Conservation (phyloP, 2,329 filamentous ascomycete species). For the Claviceps humidiphila region DNA sequence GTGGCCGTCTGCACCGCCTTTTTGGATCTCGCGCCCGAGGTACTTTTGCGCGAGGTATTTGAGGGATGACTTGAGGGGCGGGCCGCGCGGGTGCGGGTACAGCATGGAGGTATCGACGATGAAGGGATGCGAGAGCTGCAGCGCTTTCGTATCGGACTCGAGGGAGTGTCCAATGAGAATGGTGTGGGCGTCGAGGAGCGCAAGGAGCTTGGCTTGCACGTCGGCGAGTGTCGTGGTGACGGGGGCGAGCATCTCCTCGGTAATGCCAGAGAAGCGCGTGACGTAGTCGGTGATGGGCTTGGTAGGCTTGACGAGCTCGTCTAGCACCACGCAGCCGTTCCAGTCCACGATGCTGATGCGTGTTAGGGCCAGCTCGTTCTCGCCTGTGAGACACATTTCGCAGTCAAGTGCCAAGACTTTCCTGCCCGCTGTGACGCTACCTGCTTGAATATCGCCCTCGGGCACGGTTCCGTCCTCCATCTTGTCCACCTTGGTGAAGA, state of each 20-base stretch:
- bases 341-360: constrained; percentile 79
- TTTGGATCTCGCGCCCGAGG: constrained; percentile 77
- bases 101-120: constrained; percentile 84
- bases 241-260: constrained; percentile 64
- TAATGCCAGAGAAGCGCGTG: constrained; percentile 87
- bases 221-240: constrained; percentile 75
- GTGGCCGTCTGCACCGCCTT: constrained; percentile 61
- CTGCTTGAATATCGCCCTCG: constrained; percentile 59
- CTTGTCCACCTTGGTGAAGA: constrained; percentile 57
- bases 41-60: constrained; percentile 85
- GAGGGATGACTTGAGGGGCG: constrained; percentile 78
- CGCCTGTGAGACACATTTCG: constrained; percentile 89
- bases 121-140: constrained; percentile 81
- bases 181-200: constrained; percentile 56
- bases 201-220: constrained; percentile 65
- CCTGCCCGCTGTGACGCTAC: constrained; percentile 72
- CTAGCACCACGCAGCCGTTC: constrained; percentile 69
- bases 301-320: constrained; percentile 83
- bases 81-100: constrained; percentile 80
- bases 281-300: constrained; percentile 87
- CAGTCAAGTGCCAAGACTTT: constrained; percentile 77
- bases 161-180: constrained; percentile 72
- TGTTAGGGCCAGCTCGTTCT: constrained; percentile 69
- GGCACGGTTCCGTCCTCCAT: constrained; percentile 56
- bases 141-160: constrained; percentile 69